Evolutionary conservation across 306 rosid genomes (phyloP), one percentile per base, ranked within the genome.

Genomic region (Hippophae tibetana): DNA sequence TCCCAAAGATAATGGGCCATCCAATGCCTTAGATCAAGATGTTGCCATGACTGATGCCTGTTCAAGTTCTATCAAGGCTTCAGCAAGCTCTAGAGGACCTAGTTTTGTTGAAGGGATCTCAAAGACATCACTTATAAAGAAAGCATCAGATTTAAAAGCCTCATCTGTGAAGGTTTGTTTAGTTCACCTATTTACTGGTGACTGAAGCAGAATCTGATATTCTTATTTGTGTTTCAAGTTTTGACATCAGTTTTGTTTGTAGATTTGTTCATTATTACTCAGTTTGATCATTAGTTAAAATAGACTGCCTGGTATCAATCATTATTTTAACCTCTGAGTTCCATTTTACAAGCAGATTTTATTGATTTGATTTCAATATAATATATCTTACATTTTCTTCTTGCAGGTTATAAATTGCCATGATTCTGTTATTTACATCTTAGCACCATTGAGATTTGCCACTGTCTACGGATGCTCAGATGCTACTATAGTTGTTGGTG

Each of bases 401-500:
- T 64, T 77, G 64, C 90, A 93, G 99, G 87, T 93, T 71, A 73
- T 86, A 72, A 93, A 93, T 74, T 86, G 97, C 79, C 90, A 93
- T 2, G 99, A 93, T 64, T 88, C 99, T 64, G 77, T 72, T 43
- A 82, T 82, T 56, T 82, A 82, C 65, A 60, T 82, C 73, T 79
- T 93, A 86, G 96, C 97, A 49, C 97, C 99, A 66, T 62, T 93
- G 85, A 78, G 86, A 80, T 93, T 82, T 58, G 97, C 90, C 68
- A 93, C 95, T 41, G 73, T 93, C 61, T 84, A 88, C 78, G 99
- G 99, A 66, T 86, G 97, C 80, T 93, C 99, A 51, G 99, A 93
- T 84, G 77, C 94, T 60, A 93, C 99, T 43, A 80, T 93, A 58
- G 86, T 93, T 69, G 64, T 93, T 65, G 99, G 99, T 72, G 97